These are phyloP conservation scores for Xylaria digitata DNA, from an alignment of 2,329 filamentous ascomycete species.

Conservation along the genomic window DNA sequence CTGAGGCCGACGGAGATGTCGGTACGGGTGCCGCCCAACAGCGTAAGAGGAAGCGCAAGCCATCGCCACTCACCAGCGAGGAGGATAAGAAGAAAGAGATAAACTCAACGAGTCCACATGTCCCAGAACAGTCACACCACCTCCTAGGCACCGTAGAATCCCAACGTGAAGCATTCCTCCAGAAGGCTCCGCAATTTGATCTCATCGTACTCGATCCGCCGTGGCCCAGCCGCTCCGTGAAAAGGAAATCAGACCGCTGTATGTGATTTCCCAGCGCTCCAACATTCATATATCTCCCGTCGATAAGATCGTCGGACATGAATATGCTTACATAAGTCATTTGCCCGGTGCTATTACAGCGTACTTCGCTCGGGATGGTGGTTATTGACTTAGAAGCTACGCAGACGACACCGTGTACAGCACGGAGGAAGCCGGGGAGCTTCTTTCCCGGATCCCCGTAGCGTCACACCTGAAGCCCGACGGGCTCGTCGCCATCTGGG, in stretches of 20 bases:
- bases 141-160: constrained; percentile 62
- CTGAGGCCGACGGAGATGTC: not conserved
- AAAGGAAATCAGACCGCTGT: constrained; percentile 66
- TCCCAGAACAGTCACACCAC: constrained; percentile 58
- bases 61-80: not conserved
- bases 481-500: constrained; percentile 77
- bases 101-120: constrained; percentile 38
- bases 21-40: constrained; percentile 19
- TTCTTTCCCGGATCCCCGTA: constrained; percentile 69
- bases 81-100: constrained; percentile 16
- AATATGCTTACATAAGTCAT: not conserved
- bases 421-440: constrained; percentile 58
- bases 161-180: constrained; percentile 55
- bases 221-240: constrained; percentile 82
- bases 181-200: constrained; percentile 66
- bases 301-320: not conserved
- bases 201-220: constrained; percentile 80
- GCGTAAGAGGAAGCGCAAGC: constrained; percentile 36
- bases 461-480: constrained; percentile 62
- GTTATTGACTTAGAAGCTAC: constrained; percentile 10
- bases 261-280: constrained; percentile 12
- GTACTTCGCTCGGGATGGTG: not conserved
- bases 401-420: constrained; percentile 55
- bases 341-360: not conserved
- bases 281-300: not conserved